Evolutionary conservation across 495 filamentous ascomycete genomes (phyloP).

Genomic region (Penicillium cataractarum): DNA sequence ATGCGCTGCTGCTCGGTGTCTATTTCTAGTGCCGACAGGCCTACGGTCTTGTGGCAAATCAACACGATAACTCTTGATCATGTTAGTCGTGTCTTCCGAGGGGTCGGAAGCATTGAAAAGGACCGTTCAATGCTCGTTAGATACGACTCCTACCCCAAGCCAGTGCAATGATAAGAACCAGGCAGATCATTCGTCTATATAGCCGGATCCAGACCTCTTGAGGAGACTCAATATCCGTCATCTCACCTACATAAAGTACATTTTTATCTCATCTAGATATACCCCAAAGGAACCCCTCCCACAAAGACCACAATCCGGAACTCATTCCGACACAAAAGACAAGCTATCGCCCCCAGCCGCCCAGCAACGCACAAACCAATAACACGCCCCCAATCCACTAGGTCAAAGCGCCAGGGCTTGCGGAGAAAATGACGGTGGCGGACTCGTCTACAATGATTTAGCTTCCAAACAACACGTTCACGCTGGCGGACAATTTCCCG

Average conservation of each 20-base stretch:
- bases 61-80: not conserved
- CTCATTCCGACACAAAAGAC: slow-evolving; percentile 1
- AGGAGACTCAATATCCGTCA: not conserved
- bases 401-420: slow-evolving; percentile 15
- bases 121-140: not conserved
- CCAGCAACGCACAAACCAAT: slow-evolving; percentile 2
- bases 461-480: not conserved
- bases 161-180: not conserved
- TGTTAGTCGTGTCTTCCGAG: not conserved
- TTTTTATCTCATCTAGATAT: not conserved
- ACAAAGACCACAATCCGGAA: not conserved
- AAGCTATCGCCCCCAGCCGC: slow-evolving; percentile 7
- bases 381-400: not conserved
- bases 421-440: not conserved
- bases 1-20: not conserved
- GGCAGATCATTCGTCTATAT: not conserved
- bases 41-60: not conserved
- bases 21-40: not conserved
- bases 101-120: too few species aligned
- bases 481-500: slow-evolving; percentile 18
- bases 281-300: not conserved
- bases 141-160: not conserved
- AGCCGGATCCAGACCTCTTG: not conserved
- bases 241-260: not conserved
- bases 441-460: not conserved